Base-by-base conservation (phyloP, 2,329 filamentous ascomycete genomes). In the Penicillium glabrum region DNA sequence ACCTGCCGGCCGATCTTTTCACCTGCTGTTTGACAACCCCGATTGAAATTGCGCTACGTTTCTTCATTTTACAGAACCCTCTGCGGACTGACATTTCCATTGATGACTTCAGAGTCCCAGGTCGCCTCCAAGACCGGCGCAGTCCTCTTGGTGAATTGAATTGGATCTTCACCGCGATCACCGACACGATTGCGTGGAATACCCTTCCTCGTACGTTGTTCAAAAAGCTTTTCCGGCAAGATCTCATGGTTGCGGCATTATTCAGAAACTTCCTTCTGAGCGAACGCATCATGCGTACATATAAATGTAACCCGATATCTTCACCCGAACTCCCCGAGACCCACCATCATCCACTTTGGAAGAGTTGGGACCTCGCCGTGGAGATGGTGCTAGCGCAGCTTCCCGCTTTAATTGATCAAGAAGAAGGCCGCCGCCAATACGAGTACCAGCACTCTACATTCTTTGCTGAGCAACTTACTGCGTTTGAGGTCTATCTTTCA, bases 101-200 rank as follows among this genome's bases (percentile, higher is more conserved):
- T 4, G 90, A 95, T 59, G 86, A 93, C 65, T 93, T 93, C 43
- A 89, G 91, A 73, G 89, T 99, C 19, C 93, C 93, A 3, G 95
- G 95, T 33, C 88, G 92, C 60, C 84, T 98, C 43, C 93, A 96
- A 70, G 95, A 99, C 75, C 85, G 95, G 58, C 84, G 95, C 69
- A 98, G 95, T 49, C 95, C 95, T 9, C 83, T 99, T 33, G 95
- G 95, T 60, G 95, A 99, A 77, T 81, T 99, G 14, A 99, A 99
- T 70, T 99, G 95, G 95, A 99, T 99, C 35, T 98, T 99, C 71
- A 99, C 95, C 0, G 95, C 95, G 53, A 98, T 99, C 63, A 99
- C 95, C 0, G 95, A 99, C 72, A 98, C 93, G 1, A 99, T 99
- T 67, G 95, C 95, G 0, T 99, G 95, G 95, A 98, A 96, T 31